Percentiles rank a stretch among this genome's conserved stretches.
Conservation (phyloP, 2,329 filamentous ascomycete species). For the Berkeleyomyces rouxiae region DNA sequence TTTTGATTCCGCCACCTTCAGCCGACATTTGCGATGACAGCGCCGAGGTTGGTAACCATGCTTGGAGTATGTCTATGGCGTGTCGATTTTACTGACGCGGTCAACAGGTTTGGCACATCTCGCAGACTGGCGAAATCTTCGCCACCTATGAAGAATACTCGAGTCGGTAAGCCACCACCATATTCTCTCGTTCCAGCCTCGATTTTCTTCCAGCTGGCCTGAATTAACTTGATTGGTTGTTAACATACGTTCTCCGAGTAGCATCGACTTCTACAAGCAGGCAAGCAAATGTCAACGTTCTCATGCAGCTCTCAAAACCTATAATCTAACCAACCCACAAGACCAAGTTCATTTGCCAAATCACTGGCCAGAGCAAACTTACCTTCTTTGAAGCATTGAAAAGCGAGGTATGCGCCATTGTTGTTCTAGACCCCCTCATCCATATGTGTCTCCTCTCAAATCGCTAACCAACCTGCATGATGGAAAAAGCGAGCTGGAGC, state of each 20-base stretch:
- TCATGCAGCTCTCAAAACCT: not conserved
- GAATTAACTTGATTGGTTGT: not conserved
- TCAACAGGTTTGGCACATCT: conserved; percentile 73
- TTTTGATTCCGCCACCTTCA: conserved; percentile 53
- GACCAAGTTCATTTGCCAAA: conserved; percentile 87
- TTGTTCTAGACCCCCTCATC: not conserved
- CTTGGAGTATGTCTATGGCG: not conserved
- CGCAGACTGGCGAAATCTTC: conserved; percentile 81
- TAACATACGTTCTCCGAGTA: conserved; percentile 26
- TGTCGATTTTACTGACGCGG: conserved; percentile 11
- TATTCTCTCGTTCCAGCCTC: not conserved
- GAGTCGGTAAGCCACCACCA: conserved; percentile 43
- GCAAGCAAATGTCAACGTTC: conserved; percentile 28
- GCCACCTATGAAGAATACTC: conserved; percentile 77
- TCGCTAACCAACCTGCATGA: not conserved
- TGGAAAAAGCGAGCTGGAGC: conserved; percentile 53
- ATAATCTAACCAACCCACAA: conserved; percentile 22
- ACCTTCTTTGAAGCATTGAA: conserved; percentile 85
- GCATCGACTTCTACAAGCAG: conserved; percentile 88
- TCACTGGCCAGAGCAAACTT: conserved; percentile 80
- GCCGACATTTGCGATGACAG: conserved; percentile 64
- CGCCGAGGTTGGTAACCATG: conserved; percentile 48
- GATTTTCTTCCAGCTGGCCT: conserved; percentile 10
- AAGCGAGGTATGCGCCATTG: conserved; percentile 56
- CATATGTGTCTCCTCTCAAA: not conserved